phyloP scores from a whole-genome alignment of 306 rosid species.

The Albizia julibrissin region DNA sequence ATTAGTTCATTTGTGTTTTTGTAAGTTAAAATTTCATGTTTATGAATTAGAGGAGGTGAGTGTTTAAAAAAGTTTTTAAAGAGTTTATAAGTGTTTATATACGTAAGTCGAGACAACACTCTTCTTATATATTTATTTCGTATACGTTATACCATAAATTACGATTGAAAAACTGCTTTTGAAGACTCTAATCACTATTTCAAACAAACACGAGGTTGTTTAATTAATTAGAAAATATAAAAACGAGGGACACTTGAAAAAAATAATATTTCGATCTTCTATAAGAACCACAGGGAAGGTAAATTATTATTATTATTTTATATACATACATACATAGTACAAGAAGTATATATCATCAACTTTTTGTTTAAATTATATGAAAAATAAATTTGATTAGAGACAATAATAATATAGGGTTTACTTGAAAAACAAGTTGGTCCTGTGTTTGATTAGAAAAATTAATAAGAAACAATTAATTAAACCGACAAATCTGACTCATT shows the following conservation, averaged over 20 bases:
- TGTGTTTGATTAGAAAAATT: background rate
- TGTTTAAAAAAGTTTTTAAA: no score
- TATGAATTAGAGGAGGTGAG: background rate
- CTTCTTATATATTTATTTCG: no score
- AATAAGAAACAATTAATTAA: background rate
- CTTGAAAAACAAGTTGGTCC: background rate
- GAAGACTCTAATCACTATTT: no score
- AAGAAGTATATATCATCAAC: background rate
- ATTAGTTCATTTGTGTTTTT: no score
- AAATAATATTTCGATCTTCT: background rate
- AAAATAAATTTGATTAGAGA: background rate
- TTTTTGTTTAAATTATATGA: background rate
- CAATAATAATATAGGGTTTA: background rate
- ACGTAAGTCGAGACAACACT: no score
- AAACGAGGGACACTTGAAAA: background rate
- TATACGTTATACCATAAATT: no score
- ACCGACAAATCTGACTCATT: background rate
- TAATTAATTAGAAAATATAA: background rate
- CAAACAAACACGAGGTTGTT: no score
- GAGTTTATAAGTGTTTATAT: no score
- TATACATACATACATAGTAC: background rate
- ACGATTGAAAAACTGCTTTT: no score
- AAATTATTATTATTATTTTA: no score
- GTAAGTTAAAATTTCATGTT: no score
- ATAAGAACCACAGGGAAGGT: background rate